Evolutionary conservation across 192 early-diverging fungal species (phyloP).

Genomic region (Coemansia sp.): DNA sequence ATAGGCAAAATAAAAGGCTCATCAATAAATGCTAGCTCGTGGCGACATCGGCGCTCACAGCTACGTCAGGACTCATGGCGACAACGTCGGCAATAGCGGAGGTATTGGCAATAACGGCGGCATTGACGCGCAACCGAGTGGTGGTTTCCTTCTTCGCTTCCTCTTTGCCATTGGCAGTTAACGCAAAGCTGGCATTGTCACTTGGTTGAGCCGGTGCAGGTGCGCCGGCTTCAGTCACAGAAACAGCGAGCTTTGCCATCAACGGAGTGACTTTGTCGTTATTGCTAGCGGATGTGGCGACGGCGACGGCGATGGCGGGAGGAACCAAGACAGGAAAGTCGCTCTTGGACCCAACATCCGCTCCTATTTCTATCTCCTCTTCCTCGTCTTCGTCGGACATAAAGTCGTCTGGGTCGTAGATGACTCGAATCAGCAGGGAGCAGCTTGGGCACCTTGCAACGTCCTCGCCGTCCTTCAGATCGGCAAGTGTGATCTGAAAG

Average conservation of each 20-base stretch:
- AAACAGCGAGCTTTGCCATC: not conserved
- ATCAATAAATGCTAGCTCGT: not conserved
- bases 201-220: not conserved
- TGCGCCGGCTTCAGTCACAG: not conserved
- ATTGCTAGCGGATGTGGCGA: not conserved
- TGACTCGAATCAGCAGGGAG: constrained; percentile 84
- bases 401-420: constrained; percentile 73
- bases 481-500: constrained; percentile 81
- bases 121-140: too few species aligned
- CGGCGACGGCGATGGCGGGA: not conserved
- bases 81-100: too few species aligned
- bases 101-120: too few species aligned
- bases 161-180: not conserved
- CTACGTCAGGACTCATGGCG: too few species aligned
- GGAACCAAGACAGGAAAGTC: not conserved
- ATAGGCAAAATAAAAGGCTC: too few species aligned
- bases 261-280: not conserved
- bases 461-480: constrained; percentile 77
- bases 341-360: constrained; percentile 3
- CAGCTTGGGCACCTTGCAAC: constrained; percentile 91
- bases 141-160: too few species aligned
- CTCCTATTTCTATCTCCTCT: constrained; percentile 18
- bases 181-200: too few species aligned
- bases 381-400: constrained; percentile 25
- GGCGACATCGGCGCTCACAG: not conserved